Evolutionary conservation across 1,139 yeast species (phyloP), one percentile per base, ranked within the genome.

Genomic region (Magnusiomyces sp.): DNA sequence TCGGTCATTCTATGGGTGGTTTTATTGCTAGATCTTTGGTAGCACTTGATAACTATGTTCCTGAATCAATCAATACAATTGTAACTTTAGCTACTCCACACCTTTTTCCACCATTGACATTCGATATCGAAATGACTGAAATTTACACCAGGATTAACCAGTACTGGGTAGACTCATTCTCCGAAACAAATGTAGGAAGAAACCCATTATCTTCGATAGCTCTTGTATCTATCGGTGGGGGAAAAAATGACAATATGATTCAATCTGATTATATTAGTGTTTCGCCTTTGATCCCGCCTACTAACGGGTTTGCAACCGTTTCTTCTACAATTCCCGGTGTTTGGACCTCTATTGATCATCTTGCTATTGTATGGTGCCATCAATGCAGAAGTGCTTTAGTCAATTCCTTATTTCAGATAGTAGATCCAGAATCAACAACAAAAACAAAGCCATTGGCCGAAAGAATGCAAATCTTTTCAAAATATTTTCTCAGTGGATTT

Each of bases 1-100:
- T 94, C 3, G 97, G 89, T 1, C 99, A 94, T 68, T 92, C 98
- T 1, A 90, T 90, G 97, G 97, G 97, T 37, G 97, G 97, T 2
- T 79, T 90, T 16, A 97, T 90, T 1, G 83, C 95, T 2, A 71
- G 97, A 52, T 81, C 85, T 0, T 78, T 88, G 79, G 71, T 86
- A 13, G 81, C 92, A 0, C 67, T 92, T 51, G 87, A 90, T 1
- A 89, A 88, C 60, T 90, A 88, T 63, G 61, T 71, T 1, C 77
- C 77, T 1, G 77, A 75, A 16, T 83, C 95, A 1, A 78, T 94
- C 16, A 88, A 88, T 60, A 83, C 97, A 0, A 85, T 92, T 14
- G 58, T 92, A 19, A 90, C 98, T 0, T 70, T 94, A 49, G 85
- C 97, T 0, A 80, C 97, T 0, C 99, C 99, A 0, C 98, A 94